Evolutionary conservation across 31 red algal species (phyloP).

Genomic region (Asparagopsis taxiformis): DNA sequence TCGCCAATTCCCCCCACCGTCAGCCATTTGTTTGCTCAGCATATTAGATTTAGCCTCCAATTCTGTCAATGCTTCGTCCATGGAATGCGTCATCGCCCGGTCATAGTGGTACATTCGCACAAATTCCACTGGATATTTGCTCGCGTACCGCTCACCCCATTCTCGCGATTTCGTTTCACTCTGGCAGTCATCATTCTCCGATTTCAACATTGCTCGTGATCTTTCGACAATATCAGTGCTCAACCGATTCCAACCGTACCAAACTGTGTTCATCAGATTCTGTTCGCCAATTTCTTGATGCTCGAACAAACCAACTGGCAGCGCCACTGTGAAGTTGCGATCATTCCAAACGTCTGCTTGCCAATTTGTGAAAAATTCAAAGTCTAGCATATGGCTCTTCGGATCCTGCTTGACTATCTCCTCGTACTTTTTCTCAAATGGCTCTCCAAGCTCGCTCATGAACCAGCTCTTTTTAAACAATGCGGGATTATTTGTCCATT

Average conservation of each 20-base stretch:
- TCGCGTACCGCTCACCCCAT: constrained; percentile 21
- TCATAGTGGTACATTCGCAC: constrained; percentile 51
- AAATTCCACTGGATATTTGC: constrained; percentile 49
- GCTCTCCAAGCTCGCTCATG: constrained; percentile 36
- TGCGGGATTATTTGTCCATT: constrained; percentile 79
- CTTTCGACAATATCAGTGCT: constrained; percentile 52
- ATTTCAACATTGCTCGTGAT: neutral
- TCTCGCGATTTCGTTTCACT: constrained; percentile 7
- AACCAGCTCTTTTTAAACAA: constrained; percentile 62
- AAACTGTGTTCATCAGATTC: constrained; percentile 53
- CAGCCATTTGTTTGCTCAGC: constrained; percentile 9
- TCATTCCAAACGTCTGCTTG: constrained; percentile 44
- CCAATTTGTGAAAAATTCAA: constrained; percentile 80
- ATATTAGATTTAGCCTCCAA: neutral
- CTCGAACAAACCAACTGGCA: constrained; percentile 54
- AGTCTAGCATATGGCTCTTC: constrained; percentile 49
- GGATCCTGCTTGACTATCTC: constrained; percentile 2
- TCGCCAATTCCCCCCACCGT: constrained; percentile 28
- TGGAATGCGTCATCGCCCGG: constrained; percentile 20
- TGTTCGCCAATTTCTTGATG: constrained; percentile 66
- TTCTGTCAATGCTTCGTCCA: constrained; percentile 6
- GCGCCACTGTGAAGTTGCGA: constrained; percentile 42
- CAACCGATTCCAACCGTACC: constrained; percentile 66
- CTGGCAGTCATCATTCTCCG: constrained; percentile 13
- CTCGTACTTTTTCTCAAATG: constrained; percentile 23